Evolutionary conservation across 2,329 filamentous ascomycete genomes (phyloP).

Genomic region (Fusarium sterilihyphosum): DNA sequence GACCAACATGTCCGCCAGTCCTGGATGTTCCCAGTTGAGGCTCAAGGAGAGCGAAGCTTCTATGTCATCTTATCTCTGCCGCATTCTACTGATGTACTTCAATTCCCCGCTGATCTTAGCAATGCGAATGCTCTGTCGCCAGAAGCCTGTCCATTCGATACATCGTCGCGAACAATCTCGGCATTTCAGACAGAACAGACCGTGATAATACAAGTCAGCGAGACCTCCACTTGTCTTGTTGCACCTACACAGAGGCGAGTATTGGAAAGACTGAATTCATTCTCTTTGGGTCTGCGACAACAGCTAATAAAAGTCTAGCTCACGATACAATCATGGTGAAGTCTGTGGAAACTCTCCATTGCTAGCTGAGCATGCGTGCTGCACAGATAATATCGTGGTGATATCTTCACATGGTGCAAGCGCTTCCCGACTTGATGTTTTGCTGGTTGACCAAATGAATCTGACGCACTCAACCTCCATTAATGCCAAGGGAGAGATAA

Average conservation of each 20-base stretch:
- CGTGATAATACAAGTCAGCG: slow-evolving; percentile 65
- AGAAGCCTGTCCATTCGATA: slow-evolving; percentile 59
- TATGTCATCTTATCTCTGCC: slow-evolving; percentile 60
- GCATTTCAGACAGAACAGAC: slow-evolving; percentile 50
- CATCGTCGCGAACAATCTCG: slow-evolving; percentile 62
- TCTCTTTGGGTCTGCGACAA: neutral
- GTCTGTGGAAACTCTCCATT: slow-evolving; percentile 43
- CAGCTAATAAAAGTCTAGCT: slow-evolving; percentile 36
- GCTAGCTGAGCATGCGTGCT: slow-evolving; percentile 55
- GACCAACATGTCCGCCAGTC: slow-evolving; percentile 59
- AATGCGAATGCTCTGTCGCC: slow-evolving; percentile 56
- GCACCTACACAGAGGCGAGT: slow-evolving; percentile 47
- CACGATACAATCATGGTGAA: slow-evolving; percentile 47
- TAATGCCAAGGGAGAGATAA: slow-evolving; percentile 58
- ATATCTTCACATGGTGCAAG: slow-evolving; percentile 54
- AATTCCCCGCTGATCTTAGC: slow-evolving; percentile 59
- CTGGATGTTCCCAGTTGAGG: slow-evolving; percentile 59
- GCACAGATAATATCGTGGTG: slow-evolving; percentile 51
- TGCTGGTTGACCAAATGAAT: slow-evolving; percentile 49
- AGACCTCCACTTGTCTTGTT: slow-evolving; percentile 55
- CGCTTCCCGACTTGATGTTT: slow-evolving; percentile 52
- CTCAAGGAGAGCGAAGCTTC: slow-evolving; percentile 31
- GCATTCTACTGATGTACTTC: slow-evolving; percentile 58
- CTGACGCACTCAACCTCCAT: slow-evolving; percentile 46
- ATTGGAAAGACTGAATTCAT: neutral